Evolutionary conservation across 2,329 filamentous ascomycete species (phyloP).

Genomic region (Verticillium longisporum): DNA sequence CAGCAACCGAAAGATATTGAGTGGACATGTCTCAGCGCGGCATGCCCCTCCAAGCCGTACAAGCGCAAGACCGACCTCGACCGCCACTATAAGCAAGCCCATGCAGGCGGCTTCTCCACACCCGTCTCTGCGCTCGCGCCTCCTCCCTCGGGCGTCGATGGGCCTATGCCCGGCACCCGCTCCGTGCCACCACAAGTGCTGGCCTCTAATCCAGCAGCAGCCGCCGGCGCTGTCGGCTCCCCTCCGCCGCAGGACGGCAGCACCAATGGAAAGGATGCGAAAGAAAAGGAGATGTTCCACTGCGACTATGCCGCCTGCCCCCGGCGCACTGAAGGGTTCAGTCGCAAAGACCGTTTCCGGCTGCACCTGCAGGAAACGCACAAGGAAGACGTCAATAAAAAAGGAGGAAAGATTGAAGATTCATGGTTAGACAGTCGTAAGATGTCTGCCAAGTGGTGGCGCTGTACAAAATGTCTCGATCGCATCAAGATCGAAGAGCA

Average conservation of each 20-base stretch:
- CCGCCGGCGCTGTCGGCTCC: background rate
- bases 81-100: conserved; percentile 43
- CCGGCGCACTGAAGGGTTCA: conserved; percentile 38
- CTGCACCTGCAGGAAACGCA: conserved; percentile 50
- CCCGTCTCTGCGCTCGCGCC: background rate
- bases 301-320: conserved; percentile 47
- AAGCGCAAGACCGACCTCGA: conserved; percentile 47
- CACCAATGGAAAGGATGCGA: conserved; percentile 13
- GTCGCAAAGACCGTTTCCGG: conserved; percentile 48
- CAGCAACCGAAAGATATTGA: conserved; percentile 8
- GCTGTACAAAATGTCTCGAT: conserved; percentile 44
- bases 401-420: conserved; percentile 27
- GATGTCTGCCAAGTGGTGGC: conserved; percentile 41
- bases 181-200: background rate
- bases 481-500: conserved; percentile 32
- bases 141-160: background rate
- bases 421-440: conserved; percentile 32
- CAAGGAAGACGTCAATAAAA: conserved; percentile 44
- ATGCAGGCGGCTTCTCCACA: conserved; percentile 21
- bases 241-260: conserved; percentile 3
- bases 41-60: conserved; percentile 39
- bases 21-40: conserved; percentile 26
- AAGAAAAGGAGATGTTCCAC: conserved; percentile 30
- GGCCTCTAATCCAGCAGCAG: background rate
- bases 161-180: conserved; percentile 7